These are phyloP conservation scores for Porphyrellus sp. DNA, from an alignment of 1,284 basidiomycete genomes.

Conservation along the genomic window DNA sequence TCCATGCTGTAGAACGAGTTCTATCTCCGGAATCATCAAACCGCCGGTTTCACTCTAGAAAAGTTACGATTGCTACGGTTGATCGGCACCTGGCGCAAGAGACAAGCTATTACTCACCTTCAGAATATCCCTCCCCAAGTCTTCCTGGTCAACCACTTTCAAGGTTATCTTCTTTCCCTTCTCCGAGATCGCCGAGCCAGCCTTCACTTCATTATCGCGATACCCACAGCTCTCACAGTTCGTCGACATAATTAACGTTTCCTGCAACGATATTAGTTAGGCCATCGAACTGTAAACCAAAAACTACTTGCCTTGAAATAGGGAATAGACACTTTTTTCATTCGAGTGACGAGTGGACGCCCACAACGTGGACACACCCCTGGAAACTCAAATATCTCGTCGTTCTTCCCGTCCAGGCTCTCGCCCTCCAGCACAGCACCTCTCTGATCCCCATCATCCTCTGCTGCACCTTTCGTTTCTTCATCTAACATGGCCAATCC, in stretches of 20 bases:
- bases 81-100: background rate
- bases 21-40: conserved; percentile 91
- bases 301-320: conserved; percentile 81
- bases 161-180: conserved; percentile 86
- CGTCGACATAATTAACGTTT: conserved; percentile 98
- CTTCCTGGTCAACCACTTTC: conserved; percentile 90
- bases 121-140: conserved; percentile 90
- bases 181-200: conserved; percentile 83
- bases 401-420: conserved; percentile 44
- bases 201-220: conserved; percentile 97
- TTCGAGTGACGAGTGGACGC: conserved; percentile 79
- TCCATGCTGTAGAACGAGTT: conserved; percentile 87
- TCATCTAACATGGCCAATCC: conserved; percentile 63
- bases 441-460: conserved; percentile 35
- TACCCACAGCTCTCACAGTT: conserved; percentile 96
- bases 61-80: background rate
- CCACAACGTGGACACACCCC: conserved; percentile 90
- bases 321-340: conserved; percentile 97
- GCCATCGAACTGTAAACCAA: background rate
- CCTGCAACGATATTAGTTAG: conserved; percentile 38
- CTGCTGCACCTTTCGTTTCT: conserved; percentile 31
- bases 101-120: conserved; percentile 53
- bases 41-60: conserved; percentile 87
- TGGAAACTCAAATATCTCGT: conserved; percentile 90
- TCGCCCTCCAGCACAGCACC: conserved; percentile 28